These are phyloP conservation scores for Neurospora terricola DNA, from an alignment of 495 filamentous ascomycete species.

Conservation along the genomic window DNA sequence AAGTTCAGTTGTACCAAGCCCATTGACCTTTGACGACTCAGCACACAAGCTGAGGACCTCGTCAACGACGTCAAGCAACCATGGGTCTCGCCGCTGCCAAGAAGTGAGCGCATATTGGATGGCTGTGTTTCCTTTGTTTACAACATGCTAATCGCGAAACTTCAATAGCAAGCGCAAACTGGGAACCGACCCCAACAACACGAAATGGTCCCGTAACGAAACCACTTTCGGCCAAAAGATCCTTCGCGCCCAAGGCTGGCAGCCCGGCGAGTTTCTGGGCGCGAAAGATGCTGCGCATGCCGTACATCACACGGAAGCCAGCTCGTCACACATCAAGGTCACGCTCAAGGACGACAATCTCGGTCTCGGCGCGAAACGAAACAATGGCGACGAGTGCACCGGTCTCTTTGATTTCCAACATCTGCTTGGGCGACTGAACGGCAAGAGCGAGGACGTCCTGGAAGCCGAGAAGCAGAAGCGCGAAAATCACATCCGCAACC, in stretches of 20 bases:
- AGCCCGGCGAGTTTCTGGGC: slow-evolving; percentile 71
- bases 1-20: slow-evolving; percentile 2
- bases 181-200: slow-evolving; percentile 87
- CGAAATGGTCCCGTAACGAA: slow-evolving; percentile 75
- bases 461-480: slow-evolving; percentile 52
- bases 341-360: slow-evolving; percentile 79
- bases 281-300: slow-evolving; percentile 61
- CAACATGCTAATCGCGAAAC: background rate
- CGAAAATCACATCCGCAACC: slow-evolving; percentile 52
- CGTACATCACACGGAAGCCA: slow-evolving; percentile 63
- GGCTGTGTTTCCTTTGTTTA: background rate
- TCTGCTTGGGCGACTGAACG: slow-evolving; percentile 80
- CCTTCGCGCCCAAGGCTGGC: slow-evolving; percentile 81
- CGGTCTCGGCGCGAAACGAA: slow-evolving; percentile 69
- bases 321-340: slow-evolving; percentile 67
- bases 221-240: slow-evolving; percentile 77
- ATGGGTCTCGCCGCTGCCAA: slow-evolving; percentile 71
- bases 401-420: slow-evolving; percentile 77
- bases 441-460: slow-evolving; percentile 61
- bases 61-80: slow-evolving; percentile 6
- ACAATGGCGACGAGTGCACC: slow-evolving; percentile 61
- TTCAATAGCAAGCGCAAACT: slow-evolving; percentile 64
- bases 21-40: slow-evolving; percentile 5
- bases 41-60: slow-evolving; percentile 5
- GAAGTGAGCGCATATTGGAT: slow-evolving; percentile 42